Conservation (phyloP, 345 rosid genomes). For the Gossypium australe region DNA sequence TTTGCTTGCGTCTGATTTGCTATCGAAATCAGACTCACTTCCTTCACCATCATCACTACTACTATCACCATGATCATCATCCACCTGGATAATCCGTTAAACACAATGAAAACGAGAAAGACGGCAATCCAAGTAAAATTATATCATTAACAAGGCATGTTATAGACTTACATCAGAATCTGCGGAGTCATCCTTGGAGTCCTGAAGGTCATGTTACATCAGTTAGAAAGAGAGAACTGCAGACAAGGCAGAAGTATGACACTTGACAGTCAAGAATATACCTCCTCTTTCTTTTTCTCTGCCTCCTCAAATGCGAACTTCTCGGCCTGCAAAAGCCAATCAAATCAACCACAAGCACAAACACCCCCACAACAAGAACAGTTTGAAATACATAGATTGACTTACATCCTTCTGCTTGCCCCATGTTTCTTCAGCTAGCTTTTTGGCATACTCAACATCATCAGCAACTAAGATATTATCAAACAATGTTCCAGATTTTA, state of each 20-base stretch:
- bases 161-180: conserved; percentile 69
- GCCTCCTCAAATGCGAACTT: conserved; percentile 93
- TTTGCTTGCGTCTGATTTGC: conserved; percentile 35
- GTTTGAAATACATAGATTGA: background rate
- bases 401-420: conserved; percentile 90
- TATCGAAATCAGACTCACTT: conserved; percentile 41
- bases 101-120: conserved; percentile 1
- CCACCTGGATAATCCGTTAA: conserved; percentile 37
- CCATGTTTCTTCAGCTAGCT: conserved; percentile 93
- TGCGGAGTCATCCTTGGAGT: conserved; percentile 51
- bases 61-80: conserved; percentile 55
- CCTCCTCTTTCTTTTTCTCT: conserved; percentile 90
- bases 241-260: background rate
- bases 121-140: background rate
- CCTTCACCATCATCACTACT: conserved; percentile 26
- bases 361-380: too few relatives aligned
- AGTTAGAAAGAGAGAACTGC: conserved; percentile 5
- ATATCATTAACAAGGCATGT: background rate
- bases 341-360: conserved; percentile 14
- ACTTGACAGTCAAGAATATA: conserved; percentile 14
- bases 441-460: conserved; percentile 80
- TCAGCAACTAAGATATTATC: conserved; percentile 76
- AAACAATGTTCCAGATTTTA: conserved; percentile 95
- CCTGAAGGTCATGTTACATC: conserved; percentile 35
- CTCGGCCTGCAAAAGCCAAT: conserved; percentile 60